A percentile compares a stretch with the other conserved stretches of the same genome.
Conservation (phyloP, 768 basidiomycete species). For the Filobasidium wieringae region DNA sequence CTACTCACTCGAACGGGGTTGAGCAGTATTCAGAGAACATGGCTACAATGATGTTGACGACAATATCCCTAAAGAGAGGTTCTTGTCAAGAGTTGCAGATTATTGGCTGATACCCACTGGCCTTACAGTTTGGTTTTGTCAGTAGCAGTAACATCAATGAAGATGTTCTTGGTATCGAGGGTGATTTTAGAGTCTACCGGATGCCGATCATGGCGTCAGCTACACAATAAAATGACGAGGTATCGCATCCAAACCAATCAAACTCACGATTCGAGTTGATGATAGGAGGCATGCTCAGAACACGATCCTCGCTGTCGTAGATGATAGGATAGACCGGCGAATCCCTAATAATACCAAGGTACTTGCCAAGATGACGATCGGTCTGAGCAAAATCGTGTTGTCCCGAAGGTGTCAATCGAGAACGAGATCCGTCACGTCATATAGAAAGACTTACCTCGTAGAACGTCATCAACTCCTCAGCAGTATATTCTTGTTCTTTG, state of each 20-base stretch:
- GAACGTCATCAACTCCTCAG: slow-evolving; percentile 78
- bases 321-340: slow-evolving; percentile 96
- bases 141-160: slow-evolving; percentile 93
- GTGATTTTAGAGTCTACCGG: slow-evolving; percentile 74
- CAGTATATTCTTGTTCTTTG: slow-evolving; percentile 66
- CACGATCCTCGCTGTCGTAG: slow-evolving; percentile 75
- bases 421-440: background rate
- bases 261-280: slow-evolving; percentile 38
- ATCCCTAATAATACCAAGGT: slow-evolving; percentile 84
- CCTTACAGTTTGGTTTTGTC: slow-evolving; percentile 76
- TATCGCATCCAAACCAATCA: background rate
- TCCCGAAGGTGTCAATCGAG: no score
- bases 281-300: slow-evolving; percentile 95
- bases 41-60: slow-evolving; percentile 84
- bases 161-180: slow-evolving; percentile 80
- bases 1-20: slow-evolving; percentile 74
- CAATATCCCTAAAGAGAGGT: slow-evolving; percentile 51
- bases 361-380: slow-evolving; percentile 80
- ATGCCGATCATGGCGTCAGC: background rate
- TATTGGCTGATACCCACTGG: background rate
- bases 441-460: slow-evolving; percentile 59
- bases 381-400: no score
- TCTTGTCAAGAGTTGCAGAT: background rate
- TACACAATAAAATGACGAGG: slow-evolving; percentile 23
- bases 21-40: slow-evolving; percentile 98